Evolutionary conservation across 2,329 filamentous ascomycete genomes (phyloP).

Genomic region (Curvularia spicifera): DNA sequence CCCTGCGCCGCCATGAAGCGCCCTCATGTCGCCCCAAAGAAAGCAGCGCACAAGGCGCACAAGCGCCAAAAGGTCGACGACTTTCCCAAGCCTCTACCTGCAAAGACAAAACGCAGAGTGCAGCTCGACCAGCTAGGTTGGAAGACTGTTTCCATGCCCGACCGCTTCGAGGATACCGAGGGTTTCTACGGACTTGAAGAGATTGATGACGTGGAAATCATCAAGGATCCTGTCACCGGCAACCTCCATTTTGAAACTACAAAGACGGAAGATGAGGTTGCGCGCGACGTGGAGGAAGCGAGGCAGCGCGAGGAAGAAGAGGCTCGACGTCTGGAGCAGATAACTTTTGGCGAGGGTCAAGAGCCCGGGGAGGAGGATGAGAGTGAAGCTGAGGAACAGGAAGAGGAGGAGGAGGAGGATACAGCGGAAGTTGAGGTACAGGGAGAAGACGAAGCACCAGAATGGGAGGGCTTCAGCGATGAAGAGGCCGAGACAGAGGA

Average conservation of each 20-base stretch:
- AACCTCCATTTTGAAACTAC: constrained; percentile 50
- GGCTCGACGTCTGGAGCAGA: constrained; percentile 29
- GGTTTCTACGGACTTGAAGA: constrained; percentile 93
- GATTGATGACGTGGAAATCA: constrained; percentile 87
- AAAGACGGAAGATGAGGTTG: constrained; percentile 37
- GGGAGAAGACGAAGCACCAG: constrained; percentile 21
- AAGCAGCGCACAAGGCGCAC: constrained; percentile 47
- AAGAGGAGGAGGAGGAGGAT: constrained; percentile 2
- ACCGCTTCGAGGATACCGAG: constrained; percentile 85
- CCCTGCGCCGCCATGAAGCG: constrained; percentile 46
- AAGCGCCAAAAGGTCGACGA: constrained; percentile 54
- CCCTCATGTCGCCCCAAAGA: constrained; percentile 49
- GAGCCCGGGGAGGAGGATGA: constrained; percentile 11
- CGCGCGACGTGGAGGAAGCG: constrained; percentile 30
- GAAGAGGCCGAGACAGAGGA: background rate
- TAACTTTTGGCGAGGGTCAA: constrained; percentile 27
- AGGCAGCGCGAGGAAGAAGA: constrained; percentile 32
- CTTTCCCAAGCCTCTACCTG: constrained; percentile 17
- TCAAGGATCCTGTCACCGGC: constrained; percentile 63
- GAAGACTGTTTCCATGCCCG: constrained; percentile 71
- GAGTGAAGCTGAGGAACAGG: background rate
- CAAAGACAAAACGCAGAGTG: constrained; percentile 42
- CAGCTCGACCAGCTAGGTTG: constrained; percentile 63
- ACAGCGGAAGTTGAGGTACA: background rate
- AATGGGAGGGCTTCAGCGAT: constrained; percentile 42